Conservation (phyloP, 768 basidiomycete genomes). For the Lentinula guzmanii region DNA sequence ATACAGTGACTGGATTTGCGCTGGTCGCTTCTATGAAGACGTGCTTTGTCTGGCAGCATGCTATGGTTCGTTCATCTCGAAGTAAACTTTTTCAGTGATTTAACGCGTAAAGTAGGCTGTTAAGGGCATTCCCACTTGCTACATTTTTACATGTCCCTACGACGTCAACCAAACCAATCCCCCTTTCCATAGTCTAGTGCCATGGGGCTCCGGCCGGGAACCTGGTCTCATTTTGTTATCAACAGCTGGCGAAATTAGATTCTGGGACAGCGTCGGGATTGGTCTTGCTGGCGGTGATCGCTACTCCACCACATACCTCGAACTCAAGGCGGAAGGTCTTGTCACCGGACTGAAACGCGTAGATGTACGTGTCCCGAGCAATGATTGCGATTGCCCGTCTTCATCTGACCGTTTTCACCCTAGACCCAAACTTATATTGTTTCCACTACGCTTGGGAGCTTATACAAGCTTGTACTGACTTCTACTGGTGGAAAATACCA, state of each 20-base stretch:
- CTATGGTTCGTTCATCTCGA: slow-evolving; percentile 39
- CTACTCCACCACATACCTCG: slow-evolving; percentile 44
- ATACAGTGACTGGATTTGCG: slow-evolving; percentile 67
- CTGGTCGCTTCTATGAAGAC: slow-evolving; percentile 66
- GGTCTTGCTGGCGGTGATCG: slow-evolving; percentile 78
- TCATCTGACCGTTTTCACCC: background rate
- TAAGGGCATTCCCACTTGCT: slow-evolving; percentile 73
- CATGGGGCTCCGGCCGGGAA: slow-evolving; percentile 63
- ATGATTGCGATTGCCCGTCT: slow-evolving; percentile 1
- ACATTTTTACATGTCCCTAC: slow-evolving; percentile 71
- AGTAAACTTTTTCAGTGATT: slow-evolving; percentile 1
- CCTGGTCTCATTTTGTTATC: slow-evolving; percentile 83
- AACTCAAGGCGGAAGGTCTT: slow-evolving; percentile 35
- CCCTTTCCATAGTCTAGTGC: slow-evolving; percentile 60
- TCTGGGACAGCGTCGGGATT: slow-evolving; percentile 86
- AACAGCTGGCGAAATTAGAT: slow-evolving; percentile 63
- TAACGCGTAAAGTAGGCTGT: slow-evolving; percentile 34
- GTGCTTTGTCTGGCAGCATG: slow-evolving; percentile 83
- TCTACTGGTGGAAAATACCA: slow-evolving; percentile 67
- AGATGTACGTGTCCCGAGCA: slow-evolving; percentile 39
- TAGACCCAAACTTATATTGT: slow-evolving; percentile 63
- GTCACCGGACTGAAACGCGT: slow-evolving; percentile 63
- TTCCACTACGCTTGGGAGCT: slow-evolving; percentile 60
- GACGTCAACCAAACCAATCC: slow-evolving; percentile 32
- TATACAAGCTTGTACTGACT: slow-evolving; percentile 60